Evolutionary conservation across 2,329 filamentous ascomycete genomes (phyloP).

Genomic region (Leptodontidium sp.): DNA sequence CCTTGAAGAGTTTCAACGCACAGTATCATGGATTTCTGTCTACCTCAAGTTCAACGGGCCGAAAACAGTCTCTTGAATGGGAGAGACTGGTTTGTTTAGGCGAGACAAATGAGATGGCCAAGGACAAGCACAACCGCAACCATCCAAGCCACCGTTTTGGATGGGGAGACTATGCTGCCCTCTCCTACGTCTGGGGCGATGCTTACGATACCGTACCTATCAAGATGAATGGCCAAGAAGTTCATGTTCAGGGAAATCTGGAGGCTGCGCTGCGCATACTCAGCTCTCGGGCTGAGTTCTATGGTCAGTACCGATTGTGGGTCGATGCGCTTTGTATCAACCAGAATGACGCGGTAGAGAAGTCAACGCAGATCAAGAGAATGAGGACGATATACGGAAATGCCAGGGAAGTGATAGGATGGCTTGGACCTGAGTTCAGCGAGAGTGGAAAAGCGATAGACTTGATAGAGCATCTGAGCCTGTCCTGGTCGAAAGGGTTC

Average conservation of each 20-base stretch:
- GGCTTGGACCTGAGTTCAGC: slow-evolving; percentile 29
- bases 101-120: neutral
- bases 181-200: slow-evolving; percentile 50
- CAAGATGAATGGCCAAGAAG: slow-evolving; percentile 18
- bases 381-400: slow-evolving; percentile 31
- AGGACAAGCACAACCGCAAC: slow-evolving; percentile 11
- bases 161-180: slow-evolving; percentile 43
- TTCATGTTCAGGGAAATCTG: slow-evolving; percentile 21
- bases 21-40: neutral
- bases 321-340: slow-evolving; percentile 37
- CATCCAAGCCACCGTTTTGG: slow-evolving; percentile 14
- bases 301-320: slow-evolving; percentile 22
- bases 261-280: slow-evolving; percentile 22
- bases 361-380: slow-evolving; percentile 17
- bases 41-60: neutral
- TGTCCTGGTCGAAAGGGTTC: neutral
- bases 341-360: slow-evolving; percentile 27
- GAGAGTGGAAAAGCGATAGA: slow-evolving; percentile 27
- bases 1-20: neutral
- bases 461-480: slow-evolving; percentile 21
- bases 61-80: neutral
- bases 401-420: slow-evolving; percentile 25
- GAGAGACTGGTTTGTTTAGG: neutral
- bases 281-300: neutral
- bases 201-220: slow-evolving; percentile 14